Evolutionary conservation across 176 grass and related monocot genomes (phyloP).

Genomic region (Phoenix dactylifera): DNA sequence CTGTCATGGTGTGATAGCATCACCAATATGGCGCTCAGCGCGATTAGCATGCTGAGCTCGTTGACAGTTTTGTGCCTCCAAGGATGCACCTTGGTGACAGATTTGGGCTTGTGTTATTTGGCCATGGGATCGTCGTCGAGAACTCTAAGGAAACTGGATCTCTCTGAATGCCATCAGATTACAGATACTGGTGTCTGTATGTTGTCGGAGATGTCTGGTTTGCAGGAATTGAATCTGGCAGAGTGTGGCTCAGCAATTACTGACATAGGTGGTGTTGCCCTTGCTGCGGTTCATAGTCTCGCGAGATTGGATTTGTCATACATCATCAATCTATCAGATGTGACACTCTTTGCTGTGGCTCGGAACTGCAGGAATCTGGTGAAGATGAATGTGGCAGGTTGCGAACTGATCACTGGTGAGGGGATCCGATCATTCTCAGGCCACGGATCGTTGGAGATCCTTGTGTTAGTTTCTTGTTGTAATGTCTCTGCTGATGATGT

Average conservation of each 20-base stretch:
- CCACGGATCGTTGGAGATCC: neutral
- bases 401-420: slow-evolving; percentile 4
- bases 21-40: neutral
- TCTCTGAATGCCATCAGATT: slow-evolving; percentile 8
- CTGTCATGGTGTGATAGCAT: neutral
- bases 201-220: neutral
- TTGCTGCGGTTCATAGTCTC: neutral
- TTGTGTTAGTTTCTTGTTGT: slow-evolving; percentile 6
- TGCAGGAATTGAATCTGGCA: slow-evolving; percentile 3
- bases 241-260: slow-evolving; percentile 2
- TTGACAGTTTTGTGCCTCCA: neutral
- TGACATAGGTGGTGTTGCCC: neutral
- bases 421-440: neutral
- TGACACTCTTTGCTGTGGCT: neutral
- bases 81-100: slow-evolving; percentile 2
- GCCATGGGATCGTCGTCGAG: neutral
- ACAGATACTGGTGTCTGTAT: neutral
- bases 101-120: slow-evolving; percentile 5
- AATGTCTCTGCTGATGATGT: neutral
- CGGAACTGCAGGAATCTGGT: slow-evolving; percentile 2
- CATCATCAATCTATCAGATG: slow-evolving; percentile 6
- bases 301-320: neutral
- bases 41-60: neutral
- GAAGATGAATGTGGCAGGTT: slow-evolving; percentile 4
- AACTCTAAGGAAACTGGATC: neutral